These are phyloP conservation scores for Terana coerulea DNA, from an alignment of 768 basidiomycete species.

Conservation along the genomic window DNA sequence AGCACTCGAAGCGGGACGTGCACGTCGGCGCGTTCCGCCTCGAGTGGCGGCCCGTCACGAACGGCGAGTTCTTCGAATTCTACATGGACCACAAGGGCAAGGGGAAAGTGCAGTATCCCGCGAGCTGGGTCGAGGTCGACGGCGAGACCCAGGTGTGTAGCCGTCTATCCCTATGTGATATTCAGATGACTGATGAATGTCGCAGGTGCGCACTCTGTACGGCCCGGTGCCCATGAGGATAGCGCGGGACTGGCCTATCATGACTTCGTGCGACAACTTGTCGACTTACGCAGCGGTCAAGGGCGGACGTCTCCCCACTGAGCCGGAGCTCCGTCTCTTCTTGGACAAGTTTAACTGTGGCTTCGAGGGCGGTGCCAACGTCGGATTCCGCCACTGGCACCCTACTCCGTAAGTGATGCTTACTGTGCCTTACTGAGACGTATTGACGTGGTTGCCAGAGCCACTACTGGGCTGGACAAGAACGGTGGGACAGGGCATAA, in stretches of 20 bases:
- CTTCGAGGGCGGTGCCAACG: conserved; percentile 74
- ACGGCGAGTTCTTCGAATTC: conserved; percentile 78
- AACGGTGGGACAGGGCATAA: conserved; percentile 67
- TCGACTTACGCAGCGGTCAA: conserved; percentile 78
- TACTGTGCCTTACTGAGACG: not conserved
- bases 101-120: conserved; percentile 51
- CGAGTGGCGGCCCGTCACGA: conserved; percentile 84
- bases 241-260: conserved; percentile 83
- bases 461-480: conserved; percentile 59
- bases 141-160: conserved; percentile 46
- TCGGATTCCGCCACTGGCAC: conserved; percentile 93
- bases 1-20: conserved; percentile 65
- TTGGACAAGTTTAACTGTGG: conserved; percentile 69
- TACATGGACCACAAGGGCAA: conserved; percentile 38
- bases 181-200: not conserved
- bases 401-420: conserved; percentile 69
- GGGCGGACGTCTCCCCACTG: conserved; percentile 92
- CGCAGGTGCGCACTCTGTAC: conserved; percentile 78
- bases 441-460: conserved; percentile 37
- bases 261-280: conserved; percentile 74
- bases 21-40: conserved; percentile 68
- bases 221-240: conserved; percentile 76
- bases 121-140: conserved; percentile 65
- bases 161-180: not conserved
- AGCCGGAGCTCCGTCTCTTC: conserved; percentile 81